Conservation (phyloP, 225 moss, liverwort and hornwort species). For the Marchantia polymorpha region DNA sequence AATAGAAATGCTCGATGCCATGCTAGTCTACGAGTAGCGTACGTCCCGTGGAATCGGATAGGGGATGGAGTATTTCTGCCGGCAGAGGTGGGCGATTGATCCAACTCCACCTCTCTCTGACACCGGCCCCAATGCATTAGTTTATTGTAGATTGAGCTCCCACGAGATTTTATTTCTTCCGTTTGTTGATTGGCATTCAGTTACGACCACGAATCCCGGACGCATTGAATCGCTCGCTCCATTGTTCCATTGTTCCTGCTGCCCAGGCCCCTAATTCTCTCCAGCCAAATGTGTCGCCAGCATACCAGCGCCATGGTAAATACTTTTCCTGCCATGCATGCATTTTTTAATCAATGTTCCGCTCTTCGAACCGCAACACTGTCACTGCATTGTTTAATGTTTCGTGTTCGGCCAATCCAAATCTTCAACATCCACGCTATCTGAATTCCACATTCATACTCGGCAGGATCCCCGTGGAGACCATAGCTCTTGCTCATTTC, state of each 20-base stretch:
- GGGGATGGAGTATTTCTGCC: conserved; percentile 10
- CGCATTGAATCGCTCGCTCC: conserved; percentile 9
- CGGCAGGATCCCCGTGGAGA: no score
- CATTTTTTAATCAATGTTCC: no score
- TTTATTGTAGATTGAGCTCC: neutral
- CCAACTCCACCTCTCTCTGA: neutral
- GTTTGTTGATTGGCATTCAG: conserved; percentile 9
- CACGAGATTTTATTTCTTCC: neutral
- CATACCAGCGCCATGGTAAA: no score
- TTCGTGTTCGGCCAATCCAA: no score
- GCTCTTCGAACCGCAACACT: no score
- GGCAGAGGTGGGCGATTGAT: conserved; percentile 12
- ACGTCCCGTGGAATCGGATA: neutral
- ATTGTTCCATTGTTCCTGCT: neutral
- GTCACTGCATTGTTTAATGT: no score
- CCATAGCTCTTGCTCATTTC: no score
- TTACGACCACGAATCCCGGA: conserved; percentile 14
- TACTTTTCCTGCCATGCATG: no score
- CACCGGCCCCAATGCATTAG: neutral
- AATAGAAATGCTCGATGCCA: neutral
- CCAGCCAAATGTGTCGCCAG: neutral
- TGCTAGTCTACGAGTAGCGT: no score
- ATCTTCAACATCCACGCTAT: no score
- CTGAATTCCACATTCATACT: no score
- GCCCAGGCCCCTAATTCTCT: neutral